Percentiles rank a stretch among this genome's conserved stretches.
Evolutionary conservation across 176 grass and related monocot genomes (phyloP).

Genomic region (Hsuehochloa calcarea): DNA sequence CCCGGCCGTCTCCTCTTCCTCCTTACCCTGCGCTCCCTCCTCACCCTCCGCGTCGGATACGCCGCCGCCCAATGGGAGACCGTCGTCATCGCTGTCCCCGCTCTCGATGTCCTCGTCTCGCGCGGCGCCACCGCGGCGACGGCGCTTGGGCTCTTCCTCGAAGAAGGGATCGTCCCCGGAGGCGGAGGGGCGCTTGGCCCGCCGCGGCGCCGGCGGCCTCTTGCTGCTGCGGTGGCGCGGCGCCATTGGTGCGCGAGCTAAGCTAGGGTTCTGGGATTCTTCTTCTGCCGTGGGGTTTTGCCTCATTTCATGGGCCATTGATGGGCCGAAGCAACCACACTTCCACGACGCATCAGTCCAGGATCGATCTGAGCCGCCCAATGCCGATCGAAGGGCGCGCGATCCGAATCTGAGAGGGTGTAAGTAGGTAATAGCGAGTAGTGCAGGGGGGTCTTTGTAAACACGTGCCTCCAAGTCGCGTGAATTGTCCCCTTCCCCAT

Average conservation of each 20-base stretch:
- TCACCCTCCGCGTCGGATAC: not conserved
- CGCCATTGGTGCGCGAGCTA: slow-evolving; percentile 9
- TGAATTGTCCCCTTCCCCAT: too few relatives aligned
- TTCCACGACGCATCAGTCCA: too few relatives aligned
- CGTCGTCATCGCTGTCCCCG: slow-evolving; percentile 53
- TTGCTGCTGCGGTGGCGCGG: slow-evolving; percentile 33
- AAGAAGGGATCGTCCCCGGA: slow-evolving; percentile 53
- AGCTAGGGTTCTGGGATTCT: too few relatives aligned
- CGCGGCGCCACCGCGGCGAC: not conserved
- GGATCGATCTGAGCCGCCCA: not conserved
- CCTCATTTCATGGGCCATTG: too few relatives aligned
- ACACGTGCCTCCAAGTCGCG: too few relatives aligned
- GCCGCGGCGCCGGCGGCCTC: slow-evolving; percentile 15
- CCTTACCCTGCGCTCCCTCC: slow-evolving; percentile 18
- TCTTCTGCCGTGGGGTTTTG: too few relatives aligned
- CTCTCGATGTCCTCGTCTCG: slow-evolving; percentile 54
- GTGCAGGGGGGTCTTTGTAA: too few relatives aligned
- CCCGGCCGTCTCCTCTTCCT: slow-evolving; percentile 49
- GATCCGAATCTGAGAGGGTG: too few relatives aligned
- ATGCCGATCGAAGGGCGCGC: not conserved
- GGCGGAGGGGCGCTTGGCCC: slow-evolving; percentile 7
- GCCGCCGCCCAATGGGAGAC: not conserved
- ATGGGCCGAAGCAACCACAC: too few relatives aligned
- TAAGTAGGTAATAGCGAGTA: too few relatives aligned
- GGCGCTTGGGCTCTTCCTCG: slow-evolving; percentile 48